A percentile compares a stretch with the other conserved stretches of the same genome.
These are phyloP conservation scores for Gastroboletus turbinatus DNA, from an alignment of 1,284 basidiomycete species.

Conservation along the genomic window DNA sequence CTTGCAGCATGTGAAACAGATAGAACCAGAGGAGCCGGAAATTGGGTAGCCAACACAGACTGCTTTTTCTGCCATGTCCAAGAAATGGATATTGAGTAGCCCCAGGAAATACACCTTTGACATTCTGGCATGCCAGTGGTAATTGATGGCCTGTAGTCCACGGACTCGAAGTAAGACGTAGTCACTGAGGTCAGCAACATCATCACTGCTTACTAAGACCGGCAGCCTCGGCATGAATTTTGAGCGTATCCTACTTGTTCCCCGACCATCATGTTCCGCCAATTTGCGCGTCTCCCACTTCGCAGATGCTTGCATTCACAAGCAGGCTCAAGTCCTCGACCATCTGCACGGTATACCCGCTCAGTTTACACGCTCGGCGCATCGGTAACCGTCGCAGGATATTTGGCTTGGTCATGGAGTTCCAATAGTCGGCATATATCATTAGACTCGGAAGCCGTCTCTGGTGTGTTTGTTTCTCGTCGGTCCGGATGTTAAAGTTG, in stretches of 20 bases:
- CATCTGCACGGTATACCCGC: conserved; percentile 23
- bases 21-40: too few relatives aligned
- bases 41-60: too few relatives aligned
- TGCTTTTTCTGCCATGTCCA: too few relatives aligned
- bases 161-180: background rate
- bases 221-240: conserved; percentile 24
- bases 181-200: too few relatives aligned
- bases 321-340: conserved; percentile 7
- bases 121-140: background rate
- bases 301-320: conserved; percentile 32
- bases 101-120: background rate
- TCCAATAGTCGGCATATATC: conserved; percentile 23
- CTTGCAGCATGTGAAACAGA: too few relatives aligned
- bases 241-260: conserved; percentile 1
- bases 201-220: conserved; percentile 20
- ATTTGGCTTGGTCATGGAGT: conserved; percentile 30
- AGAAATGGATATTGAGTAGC: too few relatives aligned
- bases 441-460: conserved; percentile 29
- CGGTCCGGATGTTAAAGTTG: background rate
- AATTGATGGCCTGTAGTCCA: background rate
- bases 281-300: conserved; percentile 34
- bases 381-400: conserved; percentile 28
- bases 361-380: conserved; percentile 29
- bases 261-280: conserved; percentile 38
- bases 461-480: conserved; percentile 20